Evolutionary conservation across 2,329 filamentous ascomycete species (phyloP).

Genomic region (Ilyonectria destructans): DNA sequence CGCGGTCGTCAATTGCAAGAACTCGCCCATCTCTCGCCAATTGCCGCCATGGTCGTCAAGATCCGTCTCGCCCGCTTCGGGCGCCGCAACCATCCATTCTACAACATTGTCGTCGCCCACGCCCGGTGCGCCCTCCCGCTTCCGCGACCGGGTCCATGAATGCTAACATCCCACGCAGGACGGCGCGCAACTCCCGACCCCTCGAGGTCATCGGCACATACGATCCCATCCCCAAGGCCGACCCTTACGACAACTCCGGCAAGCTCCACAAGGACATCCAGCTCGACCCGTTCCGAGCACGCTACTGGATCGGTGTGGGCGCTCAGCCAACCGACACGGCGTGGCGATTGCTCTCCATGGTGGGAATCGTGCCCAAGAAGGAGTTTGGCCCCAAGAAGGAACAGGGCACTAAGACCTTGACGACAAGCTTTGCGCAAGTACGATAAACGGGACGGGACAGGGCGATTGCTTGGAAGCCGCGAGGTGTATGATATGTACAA

Average conservation of each 20-base stretch:
- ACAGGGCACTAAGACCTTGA: constrained; percentile 46
- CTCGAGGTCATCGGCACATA: constrained; percentile 93
- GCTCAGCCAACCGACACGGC: constrained; percentile 94
- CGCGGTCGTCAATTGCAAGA: constrained; percentile 37
- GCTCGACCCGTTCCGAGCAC: constrained; percentile 84
- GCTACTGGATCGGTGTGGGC: constrained; percentile 97
- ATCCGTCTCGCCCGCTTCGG: constrained; percentile 96
- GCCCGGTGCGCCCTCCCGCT: constrained; percentile 77
- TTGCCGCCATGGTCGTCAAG: constrained; percentile 84
- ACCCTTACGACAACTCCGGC: constrained; percentile 74
- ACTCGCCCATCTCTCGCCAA: constrained; percentile 19
- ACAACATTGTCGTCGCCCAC: constrained; percentile 97
- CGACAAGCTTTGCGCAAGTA: constrained; percentile 50
- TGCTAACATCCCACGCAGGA: constrained; percentile 65
- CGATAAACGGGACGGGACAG: constrained; percentile 39
- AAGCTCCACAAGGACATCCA: constrained; percentile 92
- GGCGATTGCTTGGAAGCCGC: constrained; percentile 4
- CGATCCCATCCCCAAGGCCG: constrained; percentile 76
- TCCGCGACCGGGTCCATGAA: constrained; percentile 6
- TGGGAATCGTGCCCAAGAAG: constrained; percentile 63
- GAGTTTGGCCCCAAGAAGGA: constrained; percentile 53
- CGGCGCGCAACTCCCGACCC: constrained; percentile 88
- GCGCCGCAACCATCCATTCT: constrained; percentile 89
- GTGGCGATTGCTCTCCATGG: constrained; percentile 90
- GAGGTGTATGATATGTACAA: constrained; percentile 50